Conservation (phyloP, 371 early-diverging fungal genomes). For the Rhizomucor pusillus region DNA sequence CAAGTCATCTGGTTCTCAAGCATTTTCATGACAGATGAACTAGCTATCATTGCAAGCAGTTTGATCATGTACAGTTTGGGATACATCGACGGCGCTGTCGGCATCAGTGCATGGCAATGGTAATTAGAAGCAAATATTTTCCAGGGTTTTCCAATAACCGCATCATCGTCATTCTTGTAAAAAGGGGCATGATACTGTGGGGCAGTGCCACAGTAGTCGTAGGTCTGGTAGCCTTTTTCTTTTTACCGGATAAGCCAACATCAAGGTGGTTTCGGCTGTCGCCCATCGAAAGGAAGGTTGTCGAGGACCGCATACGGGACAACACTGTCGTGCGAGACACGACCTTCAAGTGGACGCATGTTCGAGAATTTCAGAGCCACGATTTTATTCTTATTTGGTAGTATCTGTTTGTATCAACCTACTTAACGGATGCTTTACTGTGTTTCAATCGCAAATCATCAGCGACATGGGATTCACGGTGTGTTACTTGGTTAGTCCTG, state of each 20-base stretch:
- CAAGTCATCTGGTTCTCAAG: conserved; percentile 27
- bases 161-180: too few species aligned
- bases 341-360: conserved; percentile 23
- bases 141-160: too few species aligned
- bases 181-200: conserved; percentile 31
- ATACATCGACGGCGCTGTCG: conserved; percentile 17
- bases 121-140: too few species aligned
- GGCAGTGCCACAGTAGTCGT: conserved; percentile 23
- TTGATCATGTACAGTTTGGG: conserved; percentile 28
- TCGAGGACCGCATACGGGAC: conserved; percentile 29
- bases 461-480: conserved; percentile 29
- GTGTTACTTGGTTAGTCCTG: too few species aligned
- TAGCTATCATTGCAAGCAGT: conserved; percentile 23
- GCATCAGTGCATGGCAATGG: conserved; percentile 38
- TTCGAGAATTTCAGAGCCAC: conserved; percentile 26
- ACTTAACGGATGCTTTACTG: conserved; percentile 34
- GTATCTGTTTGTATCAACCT: conserved; percentile 28
- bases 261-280: conserved; percentile 23
- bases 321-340: conserved; percentile 30
- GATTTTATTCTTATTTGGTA: conserved; percentile 28
- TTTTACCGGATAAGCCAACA: conserved; percentile 35
- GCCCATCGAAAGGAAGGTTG: conserved; percentile 31
- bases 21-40: conserved; percentile 28
- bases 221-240: conserved; percentile 28
- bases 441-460: conserved; percentile 29